These are phyloP conservation scores for Hanseniaspora osmophila DNA, from an alignment of 805 yeast species.

Conservation along the genomic window DNA sequence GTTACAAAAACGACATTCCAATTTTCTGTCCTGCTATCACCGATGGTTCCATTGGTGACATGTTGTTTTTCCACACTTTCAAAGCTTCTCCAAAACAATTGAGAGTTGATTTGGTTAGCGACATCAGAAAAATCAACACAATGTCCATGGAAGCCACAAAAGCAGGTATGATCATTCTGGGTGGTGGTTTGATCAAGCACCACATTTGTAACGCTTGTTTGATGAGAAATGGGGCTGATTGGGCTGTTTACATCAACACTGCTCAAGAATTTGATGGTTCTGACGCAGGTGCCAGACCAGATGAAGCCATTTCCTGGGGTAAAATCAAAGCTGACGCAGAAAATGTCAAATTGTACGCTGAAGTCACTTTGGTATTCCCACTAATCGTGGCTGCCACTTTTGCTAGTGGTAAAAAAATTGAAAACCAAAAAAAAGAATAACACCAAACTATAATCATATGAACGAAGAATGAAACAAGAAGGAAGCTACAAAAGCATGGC, in stretches of 20 bases:
- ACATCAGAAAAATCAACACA: constrained; percentile 80
- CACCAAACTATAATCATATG: neutral
- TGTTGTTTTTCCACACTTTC: constrained; percentile 97
- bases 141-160: constrained; percentile 87
- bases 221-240: constrained; percentile 99
- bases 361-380: constrained; percentile 90
- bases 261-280: constrained; percentile 98
- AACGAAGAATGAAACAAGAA: neutral
- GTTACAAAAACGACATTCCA: constrained; percentile 91
- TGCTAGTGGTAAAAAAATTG: constrained; percentile 38
- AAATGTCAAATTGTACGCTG: constrained; percentile 85
- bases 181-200: constrained; percentile 94
- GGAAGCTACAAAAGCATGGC: neutral
- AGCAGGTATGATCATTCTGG: constrained; percentile 93
- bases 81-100: constrained; percentile 83
- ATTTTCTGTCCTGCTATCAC: constrained; percentile 95
- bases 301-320: constrained; percentile 98
- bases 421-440: constrained; percentile 7
- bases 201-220: constrained; percentile 96
- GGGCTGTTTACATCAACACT: constrained; percentile 91
- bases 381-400: constrained; percentile 95
- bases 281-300: constrained; percentile 98
- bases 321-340: constrained; percentile 91
- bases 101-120: constrained; percentile 84
- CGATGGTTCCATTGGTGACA: constrained; percentile 97